Evolutionary conservation across 169 alveolate species (phyloP).

Genomic region (Babesia bigemina): DNA sequence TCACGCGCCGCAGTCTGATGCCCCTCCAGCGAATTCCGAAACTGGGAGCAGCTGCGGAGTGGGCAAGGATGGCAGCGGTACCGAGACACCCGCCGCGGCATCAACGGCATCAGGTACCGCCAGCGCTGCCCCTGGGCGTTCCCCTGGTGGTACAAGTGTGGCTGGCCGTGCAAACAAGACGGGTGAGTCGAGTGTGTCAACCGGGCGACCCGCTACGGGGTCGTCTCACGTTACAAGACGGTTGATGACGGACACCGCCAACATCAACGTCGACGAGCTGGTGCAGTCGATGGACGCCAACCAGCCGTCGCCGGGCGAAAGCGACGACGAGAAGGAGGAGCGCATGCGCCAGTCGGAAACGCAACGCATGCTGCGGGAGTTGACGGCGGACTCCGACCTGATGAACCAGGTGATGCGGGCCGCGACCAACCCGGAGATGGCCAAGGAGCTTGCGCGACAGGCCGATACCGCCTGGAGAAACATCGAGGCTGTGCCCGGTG

Average conservation of each 20-base stretch:
- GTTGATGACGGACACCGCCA: constrained; percentile 9
- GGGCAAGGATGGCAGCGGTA: background rate
- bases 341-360: constrained; percentile 50
- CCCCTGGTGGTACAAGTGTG: background rate
- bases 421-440: constrained; percentile 77
- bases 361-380: constrained; percentile 71
- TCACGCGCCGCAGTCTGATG: background rate
- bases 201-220: background rate
- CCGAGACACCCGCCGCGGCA: background rate
- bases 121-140: background rate
- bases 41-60: background rate
- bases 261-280: constrained; percentile 14
- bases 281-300: constrained; percentile 10
- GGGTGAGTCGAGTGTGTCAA: background rate
- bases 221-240: background rate
- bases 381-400: constrained; percentile 70
- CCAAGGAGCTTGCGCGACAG: constrained; percentile 78
- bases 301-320: constrained; percentile 9
- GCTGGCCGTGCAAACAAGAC: background rate
- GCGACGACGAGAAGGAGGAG: constrained; percentile 19
- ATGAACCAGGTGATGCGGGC: constrained; percentile 76
- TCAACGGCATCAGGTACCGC: background rate
- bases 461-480: constrained; percentile 81
- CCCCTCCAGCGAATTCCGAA: background rate
- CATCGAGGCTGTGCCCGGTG: constrained; percentile 83